phyloP scores from a whole-genome alignment of 805 yeast species.

The Spencermartinsiella europaea region DNA sequence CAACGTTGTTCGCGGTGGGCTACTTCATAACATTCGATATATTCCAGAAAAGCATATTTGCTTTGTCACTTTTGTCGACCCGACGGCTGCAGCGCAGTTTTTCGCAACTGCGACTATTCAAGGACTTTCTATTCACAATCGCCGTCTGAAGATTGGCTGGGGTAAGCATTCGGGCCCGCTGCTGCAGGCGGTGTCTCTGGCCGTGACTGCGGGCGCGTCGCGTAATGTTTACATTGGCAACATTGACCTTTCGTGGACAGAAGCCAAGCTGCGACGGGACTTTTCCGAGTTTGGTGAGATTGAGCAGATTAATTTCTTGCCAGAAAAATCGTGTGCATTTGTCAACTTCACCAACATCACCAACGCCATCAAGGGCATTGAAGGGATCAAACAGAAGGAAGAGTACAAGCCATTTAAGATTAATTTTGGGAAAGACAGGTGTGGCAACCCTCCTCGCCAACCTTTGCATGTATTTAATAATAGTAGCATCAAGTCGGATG shows the following conservation, averaged over 20 bases:
- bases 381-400: conserved; percentile 73
- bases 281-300: conserved; percentile 86
- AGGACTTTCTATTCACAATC: conserved; percentile 78
- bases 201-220: conserved; percentile 90
- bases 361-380: conserved; percentile 87
- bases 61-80: conserved; percentile 92
- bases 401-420: conserved; percentile 64
- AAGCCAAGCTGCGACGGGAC: conserved; percentile 59
- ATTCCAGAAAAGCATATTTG: conserved; percentile 85
- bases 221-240: conserved; percentile 88
- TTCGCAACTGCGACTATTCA: conserved; percentile 90
- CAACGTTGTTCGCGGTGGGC: conserved; percentile 93
- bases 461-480: conserved; percentile 3
- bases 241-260: conserved; percentile 43
- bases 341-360: conserved; percentile 88
- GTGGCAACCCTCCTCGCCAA: conserved; percentile 82
- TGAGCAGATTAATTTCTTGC: conserved; percentile 86
- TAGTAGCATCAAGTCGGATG: not conserved
- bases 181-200: conserved; percentile 77
- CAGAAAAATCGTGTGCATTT: conserved; percentile 83
- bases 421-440: conserved; percentile 90
- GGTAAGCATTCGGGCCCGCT: conserved; percentile 95
- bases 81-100: conserved; percentile 96
- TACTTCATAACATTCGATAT: conserved; percentile 75
- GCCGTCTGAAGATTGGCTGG: conserved; percentile 93